phyloP scores from a whole-genome alignment of 805 yeast genomes.

The Saturnispora zaruensis region DNA sequence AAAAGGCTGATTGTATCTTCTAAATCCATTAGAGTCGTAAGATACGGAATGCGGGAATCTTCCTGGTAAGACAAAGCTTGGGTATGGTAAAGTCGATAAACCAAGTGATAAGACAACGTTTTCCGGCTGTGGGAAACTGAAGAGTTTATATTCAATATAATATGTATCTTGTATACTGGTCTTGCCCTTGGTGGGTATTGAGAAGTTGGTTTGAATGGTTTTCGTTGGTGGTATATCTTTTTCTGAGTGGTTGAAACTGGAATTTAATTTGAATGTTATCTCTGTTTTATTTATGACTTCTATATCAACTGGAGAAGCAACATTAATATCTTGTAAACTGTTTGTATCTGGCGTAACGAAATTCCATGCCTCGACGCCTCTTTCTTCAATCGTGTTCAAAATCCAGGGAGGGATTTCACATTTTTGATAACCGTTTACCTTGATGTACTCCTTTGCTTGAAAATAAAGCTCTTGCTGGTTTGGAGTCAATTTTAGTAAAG shows the following conservation, averaged over 20 bases:
- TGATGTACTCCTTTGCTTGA: conserved; percentile 50
- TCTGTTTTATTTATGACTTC: conserved; percentile 59
- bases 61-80: conserved; percentile 89
- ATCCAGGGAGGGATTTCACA: conserved; percentile 41
- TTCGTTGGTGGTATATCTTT: conserved; percentile 21
- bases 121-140: conserved; percentile 41
- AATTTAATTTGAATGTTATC: conserved; percentile 34
- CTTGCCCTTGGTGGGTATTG: conserved; percentile 48
- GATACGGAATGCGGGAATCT: conserved; percentile 75
- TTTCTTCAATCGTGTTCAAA: conserved; percentile 64
- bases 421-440: conserved; percentile 31
- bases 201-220: conserved; percentile 71
- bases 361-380: conserved; percentile 87
- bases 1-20: conserved; percentile 77
- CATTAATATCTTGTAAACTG: conserved; percentile 3
- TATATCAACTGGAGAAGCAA: conserved; percentile 38
- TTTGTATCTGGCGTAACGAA: conserved; percentile 30
- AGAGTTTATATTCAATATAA: conserved; percentile 82
- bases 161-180: conserved; percentile 65
- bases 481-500: conserved; percentile 51
- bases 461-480: conserved; percentile 63
- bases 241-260: conserved; percentile 22
- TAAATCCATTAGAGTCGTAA: conserved; percentile 79
- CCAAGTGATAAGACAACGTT: conserved; percentile 64
- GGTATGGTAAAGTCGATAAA: conserved; percentile 79